Conservation (phyloP, 805 yeast species). For the Candida suzukii region DNA sequence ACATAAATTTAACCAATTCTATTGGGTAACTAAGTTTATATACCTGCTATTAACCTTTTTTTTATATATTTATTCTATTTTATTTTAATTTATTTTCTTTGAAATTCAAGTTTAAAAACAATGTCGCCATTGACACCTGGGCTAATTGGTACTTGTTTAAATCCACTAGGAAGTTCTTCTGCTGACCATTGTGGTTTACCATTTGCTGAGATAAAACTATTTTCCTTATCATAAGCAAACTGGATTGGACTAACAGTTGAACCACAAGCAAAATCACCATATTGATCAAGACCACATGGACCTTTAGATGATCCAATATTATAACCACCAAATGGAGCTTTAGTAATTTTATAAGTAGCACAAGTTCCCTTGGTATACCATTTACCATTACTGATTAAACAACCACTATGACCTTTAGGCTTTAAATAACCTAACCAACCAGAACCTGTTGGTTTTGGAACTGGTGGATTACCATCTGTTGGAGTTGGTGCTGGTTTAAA, state of each 20-base stretch:
- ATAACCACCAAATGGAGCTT: conserved; percentile 68
- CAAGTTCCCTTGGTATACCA: conserved; percentile 84
- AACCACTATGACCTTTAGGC: conserved; percentile 51
- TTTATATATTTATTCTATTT: no score
- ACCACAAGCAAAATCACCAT: conserved; percentile 24
- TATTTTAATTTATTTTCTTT: not conserved
- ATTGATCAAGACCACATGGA: conserved; percentile 46
- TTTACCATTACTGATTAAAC: conserved; percentile 78
- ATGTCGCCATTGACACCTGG: conserved; percentile 35
- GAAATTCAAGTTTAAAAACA: conserved; percentile 30
- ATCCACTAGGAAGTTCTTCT: conserved; percentile 32
- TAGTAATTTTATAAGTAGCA: conserved; percentile 59
- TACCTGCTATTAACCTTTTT: not conserved
- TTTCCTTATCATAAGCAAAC: conserved; percentile 45
- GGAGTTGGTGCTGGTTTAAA: conserved; percentile 19
- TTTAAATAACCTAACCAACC: conserved; percentile 39
- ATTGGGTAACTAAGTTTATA: not conserved
- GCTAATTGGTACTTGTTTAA: conserved; percentile 40
- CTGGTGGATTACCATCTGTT: conserved; percentile 18
- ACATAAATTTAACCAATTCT: no score
- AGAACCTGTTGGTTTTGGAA: conserved; percentile 27
- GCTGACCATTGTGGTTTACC: conserved; percentile 61
- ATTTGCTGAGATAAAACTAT: conserved; percentile 48
- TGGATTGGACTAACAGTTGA: conserved; percentile 38
- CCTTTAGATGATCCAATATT: conserved; percentile 67